These are phyloP conservation scores for Colletotrichum horii DNA, from an alignment of 2,329 filamentous ascomycete species.

Conservation along the genomic window DNA sequence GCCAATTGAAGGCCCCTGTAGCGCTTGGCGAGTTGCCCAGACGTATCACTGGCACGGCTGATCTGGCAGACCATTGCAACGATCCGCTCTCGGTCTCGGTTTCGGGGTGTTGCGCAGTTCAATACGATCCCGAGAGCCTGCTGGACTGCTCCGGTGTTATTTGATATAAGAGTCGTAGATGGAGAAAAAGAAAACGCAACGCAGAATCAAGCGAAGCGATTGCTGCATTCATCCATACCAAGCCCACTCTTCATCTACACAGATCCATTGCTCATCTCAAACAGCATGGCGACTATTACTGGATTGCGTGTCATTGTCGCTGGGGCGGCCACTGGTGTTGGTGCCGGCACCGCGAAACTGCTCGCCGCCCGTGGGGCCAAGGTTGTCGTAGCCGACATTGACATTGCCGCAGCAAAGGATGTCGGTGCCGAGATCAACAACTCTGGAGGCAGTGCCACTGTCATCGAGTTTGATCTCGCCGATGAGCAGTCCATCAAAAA, in stretches of 20 bases:
- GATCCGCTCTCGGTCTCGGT: slow-evolving; percentile 3
- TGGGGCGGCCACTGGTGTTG: background rate
- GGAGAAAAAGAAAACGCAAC: background rate
- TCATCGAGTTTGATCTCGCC: background rate
- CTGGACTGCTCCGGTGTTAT: background rate
- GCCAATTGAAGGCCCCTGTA: background rate
- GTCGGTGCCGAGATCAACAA: background rate
- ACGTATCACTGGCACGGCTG: background rate
- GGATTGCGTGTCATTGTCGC: background rate
- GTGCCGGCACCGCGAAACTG: background rate
- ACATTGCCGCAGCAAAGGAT: background rate
- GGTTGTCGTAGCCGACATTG: background rate
- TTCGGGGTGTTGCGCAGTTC: background rate
- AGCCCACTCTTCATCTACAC: background rate
- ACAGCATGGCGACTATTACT: background rate
- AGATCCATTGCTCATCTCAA: background rate
- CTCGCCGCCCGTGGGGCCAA: background rate
- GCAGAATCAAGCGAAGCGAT: background rate
- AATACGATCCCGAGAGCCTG: background rate
- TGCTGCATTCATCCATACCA: background rate
- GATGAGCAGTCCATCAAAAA: background rate
- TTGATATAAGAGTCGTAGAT: background rate
- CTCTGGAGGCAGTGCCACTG: background rate
- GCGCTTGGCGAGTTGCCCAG: background rate
- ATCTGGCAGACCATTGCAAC: background rate